Evolutionary conservation across 2,329 filamentous ascomycete species (phyloP).

Genomic region (Fusarium neocosmosporiellum): DNA sequence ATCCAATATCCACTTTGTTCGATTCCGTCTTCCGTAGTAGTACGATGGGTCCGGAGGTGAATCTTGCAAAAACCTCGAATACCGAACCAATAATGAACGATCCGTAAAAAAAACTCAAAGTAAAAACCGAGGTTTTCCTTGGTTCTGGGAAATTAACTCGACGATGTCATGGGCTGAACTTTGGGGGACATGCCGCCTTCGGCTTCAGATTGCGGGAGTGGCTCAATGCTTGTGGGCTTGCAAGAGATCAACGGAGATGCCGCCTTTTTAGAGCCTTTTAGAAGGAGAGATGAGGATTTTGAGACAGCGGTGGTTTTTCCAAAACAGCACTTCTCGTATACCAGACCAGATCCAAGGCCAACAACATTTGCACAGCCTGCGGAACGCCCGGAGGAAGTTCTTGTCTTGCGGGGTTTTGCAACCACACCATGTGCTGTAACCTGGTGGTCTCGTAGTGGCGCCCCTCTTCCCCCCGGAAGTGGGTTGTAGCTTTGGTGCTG

Average conservation of each 20-base stretch:
- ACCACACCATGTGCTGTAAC: neutral
- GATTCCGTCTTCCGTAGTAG: neutral
- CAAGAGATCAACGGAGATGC: conserved; percentile 3
- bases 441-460: neutral
- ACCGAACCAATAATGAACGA: neutral
- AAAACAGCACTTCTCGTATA: conserved; percentile 49
- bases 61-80: neutral
- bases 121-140: neutral
- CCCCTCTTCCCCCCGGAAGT: neutral
- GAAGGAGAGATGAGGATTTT: neutral
- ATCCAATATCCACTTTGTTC: neutral
- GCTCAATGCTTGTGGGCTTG: neutral
- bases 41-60: neutral
- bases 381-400: neutral
- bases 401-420: neutral
- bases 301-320: conserved; percentile 62
- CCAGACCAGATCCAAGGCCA: neutral
- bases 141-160: neutral
- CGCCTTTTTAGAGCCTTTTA: neutral
- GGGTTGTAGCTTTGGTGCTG: neutral
- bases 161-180: neutral
- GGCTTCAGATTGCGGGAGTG: conserved; percentile 4
- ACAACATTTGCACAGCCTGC: neutral
- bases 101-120: neutral
- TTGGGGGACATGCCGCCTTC: neutral